Evolutionary conservation across 371 early-diverging fungal genomes (phyloP).

Genomic region (Syncephalastrum racemosum): DNA sequence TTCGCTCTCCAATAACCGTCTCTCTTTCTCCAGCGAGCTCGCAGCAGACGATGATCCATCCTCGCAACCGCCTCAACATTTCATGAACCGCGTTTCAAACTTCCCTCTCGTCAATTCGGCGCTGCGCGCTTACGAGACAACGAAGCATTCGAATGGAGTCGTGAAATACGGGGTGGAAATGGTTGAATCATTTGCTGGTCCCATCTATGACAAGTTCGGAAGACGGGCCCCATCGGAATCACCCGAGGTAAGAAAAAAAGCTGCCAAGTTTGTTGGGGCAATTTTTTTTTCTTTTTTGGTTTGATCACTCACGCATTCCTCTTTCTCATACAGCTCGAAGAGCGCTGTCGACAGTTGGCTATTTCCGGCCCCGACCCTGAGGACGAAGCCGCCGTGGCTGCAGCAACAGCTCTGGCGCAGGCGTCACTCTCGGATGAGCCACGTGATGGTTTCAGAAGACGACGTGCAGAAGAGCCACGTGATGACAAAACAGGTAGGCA

Average conservation of each 20-base stretch:
- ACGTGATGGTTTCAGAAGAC: constrained; percentile 22
- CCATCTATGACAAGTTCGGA: constrained; percentile 45
- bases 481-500: constrained; percentile 20
- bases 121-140: constrained; percentile 72
- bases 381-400: constrained; percentile 39
- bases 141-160: constrained; percentile 69
- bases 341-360: constrained; percentile 1
- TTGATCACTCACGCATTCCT: not conserved
- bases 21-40: constrained; percentile 25
- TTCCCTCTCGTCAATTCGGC: constrained; percentile 81
- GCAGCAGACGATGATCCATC: constrained; percentile 8
- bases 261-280: not conserved
- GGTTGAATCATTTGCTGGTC: constrained; percentile 70
- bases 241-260: constrained; percentile 12
- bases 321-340: constrained; percentile 9
- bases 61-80: constrained; percentile 30
- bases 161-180: constrained; percentile 67
- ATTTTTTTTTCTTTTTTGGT: not conserved
- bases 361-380: constrained; percentile 11
- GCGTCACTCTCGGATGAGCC: constrained; percentile 33
- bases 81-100: constrained; percentile 72
- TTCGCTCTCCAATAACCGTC: constrained; percentile 17
- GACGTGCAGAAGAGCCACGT: constrained; percentile 12
- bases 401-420: constrained; percentile 40
- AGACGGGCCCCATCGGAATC: constrained; percentile 15